Evolutionary conservation across 129 eudicot species (phyloP).

Genomic region (Mikania micrantha): DNA sequence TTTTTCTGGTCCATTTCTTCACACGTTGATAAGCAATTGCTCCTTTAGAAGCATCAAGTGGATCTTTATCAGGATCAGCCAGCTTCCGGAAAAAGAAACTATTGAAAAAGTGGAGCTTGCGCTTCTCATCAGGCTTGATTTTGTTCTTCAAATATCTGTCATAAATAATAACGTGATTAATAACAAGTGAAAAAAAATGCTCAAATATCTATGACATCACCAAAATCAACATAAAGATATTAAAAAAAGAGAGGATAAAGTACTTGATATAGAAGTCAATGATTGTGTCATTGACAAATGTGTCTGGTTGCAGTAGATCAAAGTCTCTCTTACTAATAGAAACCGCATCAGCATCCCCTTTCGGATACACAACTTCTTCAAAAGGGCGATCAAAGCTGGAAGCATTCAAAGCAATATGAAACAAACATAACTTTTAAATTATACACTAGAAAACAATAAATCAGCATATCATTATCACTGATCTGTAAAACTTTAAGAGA

Average conservation of each 20-base stretch:
- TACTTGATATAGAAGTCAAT: slow-evolving; percentile 94
- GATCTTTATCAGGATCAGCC: slow-evolving; percentile 88
- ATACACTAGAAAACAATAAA: neutral
- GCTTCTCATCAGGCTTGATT: slow-evolving; percentile 43
- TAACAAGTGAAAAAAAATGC: neutral
- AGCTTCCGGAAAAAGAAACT: slow-evolving; percentile 89
- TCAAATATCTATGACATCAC: neutral
- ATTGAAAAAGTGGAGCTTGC: slow-evolving; percentile 76
- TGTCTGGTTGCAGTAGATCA: slow-evolving; percentile 81
- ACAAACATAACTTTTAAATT: neutral
- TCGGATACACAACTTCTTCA: slow-evolving; percentile 83
- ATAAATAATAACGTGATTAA: slow-evolving; percentile 7
- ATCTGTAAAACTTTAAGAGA: neutral
- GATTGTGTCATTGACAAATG: slow-evolving; percentile 89
- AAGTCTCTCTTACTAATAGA: slow-evolving; percentile 81
- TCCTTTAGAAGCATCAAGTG: slow-evolving; percentile 66
- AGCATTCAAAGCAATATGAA: neutral
- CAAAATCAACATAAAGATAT: neutral
- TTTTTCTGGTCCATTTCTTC: slow-evolving; percentile 95
- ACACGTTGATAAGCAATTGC: slow-evolving; percentile 86
- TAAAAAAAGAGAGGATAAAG: slow-evolving; percentile 9
- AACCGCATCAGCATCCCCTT: slow-evolving; percentile 94
- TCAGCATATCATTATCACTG: neutral
- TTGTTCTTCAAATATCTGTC: slow-evolving; percentile 68
- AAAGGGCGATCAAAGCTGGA: slow-evolving; percentile 63